Evolutionary conservation across 495 filamentous ascomycete species (phyloP), one percentile per base, ranked within the genome.

Genomic region (Corynascus novoguineensis): DNA sequence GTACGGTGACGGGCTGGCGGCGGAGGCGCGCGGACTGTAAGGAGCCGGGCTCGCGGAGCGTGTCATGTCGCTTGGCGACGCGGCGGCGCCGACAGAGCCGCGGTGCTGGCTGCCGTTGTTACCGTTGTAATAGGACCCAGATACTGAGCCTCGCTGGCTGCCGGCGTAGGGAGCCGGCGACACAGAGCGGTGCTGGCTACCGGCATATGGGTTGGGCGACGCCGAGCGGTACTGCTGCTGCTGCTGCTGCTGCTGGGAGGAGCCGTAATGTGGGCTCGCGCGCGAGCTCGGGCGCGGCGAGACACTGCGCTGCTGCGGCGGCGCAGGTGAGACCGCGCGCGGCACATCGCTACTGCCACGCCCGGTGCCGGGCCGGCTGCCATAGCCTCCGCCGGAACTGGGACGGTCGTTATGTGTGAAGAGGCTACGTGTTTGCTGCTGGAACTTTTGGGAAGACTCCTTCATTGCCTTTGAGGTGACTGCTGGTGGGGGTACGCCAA

Each of bases 391-490:
- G 12, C 59, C 65, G 27, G 71, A 74, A 4, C 63, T 66, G 10
- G 79, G 77, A n/a, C 79, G 76, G 57, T 55, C 50, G 1, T 55
- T 17, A 1, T 78, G 60, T 29, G 57, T 53, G 64, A 95, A 89
- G 82, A 96, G 86, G 62, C 81, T 87, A 51, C 88, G 83, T 8
- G 86, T 87, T 70, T 96, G 87, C 50, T 86, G 84, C 42, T 88
- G 82, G 66, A 93, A 96, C 64, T 87, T 87, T 53, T 92, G 84
- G 1, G 90, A 91, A 12, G 92, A 87, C 64, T 93, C 86, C 61
- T 96, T 86, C 95, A 99, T 99, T 44, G 92, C 86, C 52, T 85
- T 85, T 8, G 88, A 86, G 0, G 95, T 97, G 58, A 92, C 89
- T 11, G 95, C 95, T 0, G 92, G 93, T 52, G 93, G 84, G 1